Conservation (phyloP, 352 stramenopile species). For the Phytophthora boehmeriae region DNA sequence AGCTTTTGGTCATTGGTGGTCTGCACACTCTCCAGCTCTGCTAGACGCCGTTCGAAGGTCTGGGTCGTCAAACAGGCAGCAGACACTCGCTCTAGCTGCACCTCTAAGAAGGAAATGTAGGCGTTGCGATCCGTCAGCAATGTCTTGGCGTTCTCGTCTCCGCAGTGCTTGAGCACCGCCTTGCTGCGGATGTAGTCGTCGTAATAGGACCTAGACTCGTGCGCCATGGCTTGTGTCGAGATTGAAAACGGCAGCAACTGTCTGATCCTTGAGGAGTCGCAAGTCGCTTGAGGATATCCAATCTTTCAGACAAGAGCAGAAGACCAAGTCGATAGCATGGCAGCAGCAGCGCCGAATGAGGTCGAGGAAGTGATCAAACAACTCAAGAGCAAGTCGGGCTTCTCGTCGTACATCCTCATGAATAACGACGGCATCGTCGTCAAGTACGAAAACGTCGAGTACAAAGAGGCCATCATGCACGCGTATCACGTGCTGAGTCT, state of each 20-base stretch:
- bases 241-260: neutral
- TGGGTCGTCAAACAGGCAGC: conserved; percentile 76
- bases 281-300: conserved; percentile 13
- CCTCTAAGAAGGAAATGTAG: conserved; percentile 90
- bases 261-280: neutral
- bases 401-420: conserved; percentile 91
- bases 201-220: conserved; percentile 72
- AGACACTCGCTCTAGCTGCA: conserved; percentile 88
- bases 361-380: conserved; percentile 93
- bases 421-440: conserved; percentile 95
- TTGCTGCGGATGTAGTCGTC: conserved; percentile 84
- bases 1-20: conserved; percentile 57
- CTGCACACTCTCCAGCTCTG: conserved; percentile 56
- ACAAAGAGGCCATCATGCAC: conserved; percentile 92
- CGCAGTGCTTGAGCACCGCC: conserved; percentile 69
- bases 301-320: neutral
- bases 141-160: conserved; percentile 64
- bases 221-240: conserved; percentile 18
- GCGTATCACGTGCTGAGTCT: conserved; percentile 91
- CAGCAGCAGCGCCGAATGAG: conserved; percentile 84
- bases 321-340: conserved; percentile 49
- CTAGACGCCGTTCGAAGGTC: conserved; percentile 67
- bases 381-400: conserved; percentile 91
- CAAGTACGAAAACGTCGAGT: conserved; percentile 92
- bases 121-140: conserved; percentile 84